These are phyloP conservation scores for Chloropicon primus DNA, from an alignment of 139 green algal genomes.

Conservation along the genomic window DNA sequence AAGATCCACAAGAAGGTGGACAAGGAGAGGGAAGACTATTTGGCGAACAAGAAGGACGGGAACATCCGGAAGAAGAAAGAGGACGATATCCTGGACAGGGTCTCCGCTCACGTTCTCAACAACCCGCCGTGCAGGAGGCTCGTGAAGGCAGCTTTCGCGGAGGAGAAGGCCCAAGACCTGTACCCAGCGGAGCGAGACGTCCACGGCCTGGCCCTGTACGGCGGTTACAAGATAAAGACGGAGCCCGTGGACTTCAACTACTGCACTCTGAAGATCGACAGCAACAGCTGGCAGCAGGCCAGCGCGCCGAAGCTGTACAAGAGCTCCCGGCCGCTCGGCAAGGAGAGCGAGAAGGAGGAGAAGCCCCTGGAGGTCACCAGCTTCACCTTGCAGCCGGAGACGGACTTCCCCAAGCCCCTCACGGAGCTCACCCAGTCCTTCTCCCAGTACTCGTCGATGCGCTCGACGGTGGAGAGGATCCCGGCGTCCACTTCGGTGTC, in stretches of 20 bases:
- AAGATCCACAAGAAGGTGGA: not conserved
- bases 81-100: not conserved
- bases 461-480: not conserved
- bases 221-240: not conserved
- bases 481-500: not conserved
- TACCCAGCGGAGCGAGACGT: not conserved
- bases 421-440: not conserved
- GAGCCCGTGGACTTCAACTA: not conserved
- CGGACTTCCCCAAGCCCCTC: not conserved
- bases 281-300: not conserved
- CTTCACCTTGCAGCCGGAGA: not conserved
- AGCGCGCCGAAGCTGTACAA: not conserved
- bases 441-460: not conserved
- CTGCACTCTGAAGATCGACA: not conserved
- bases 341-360: not conserved
- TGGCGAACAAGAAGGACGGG: not conserved
- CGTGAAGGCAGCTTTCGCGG: not conserved
- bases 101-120: not conserved
- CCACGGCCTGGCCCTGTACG: not conserved
- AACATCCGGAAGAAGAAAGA: not conserved
- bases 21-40: not conserved
- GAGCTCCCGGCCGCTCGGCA: not conserved
- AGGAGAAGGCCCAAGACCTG: not conserved
- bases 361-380: not conserved
- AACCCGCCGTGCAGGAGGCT: not conserved